Evolutionary conservation across 257 asterid genomes (phyloP).

Genomic region (Nicotiana tomentosiformis): DNA sequence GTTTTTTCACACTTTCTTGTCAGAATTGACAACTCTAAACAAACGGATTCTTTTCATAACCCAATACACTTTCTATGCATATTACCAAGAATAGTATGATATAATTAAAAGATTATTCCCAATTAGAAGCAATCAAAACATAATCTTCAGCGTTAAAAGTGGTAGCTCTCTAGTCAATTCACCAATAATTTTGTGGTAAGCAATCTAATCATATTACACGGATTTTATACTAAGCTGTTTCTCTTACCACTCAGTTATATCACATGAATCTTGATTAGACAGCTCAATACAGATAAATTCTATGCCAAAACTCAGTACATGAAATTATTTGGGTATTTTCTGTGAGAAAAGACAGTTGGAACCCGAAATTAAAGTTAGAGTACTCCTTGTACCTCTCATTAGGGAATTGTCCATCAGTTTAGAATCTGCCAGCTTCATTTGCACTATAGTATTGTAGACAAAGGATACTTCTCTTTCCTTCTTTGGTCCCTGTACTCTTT

Average conservation of each 20-base stretch:
- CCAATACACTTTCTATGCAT: not conserved
- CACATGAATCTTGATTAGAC: not conserved
- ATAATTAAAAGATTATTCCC: not conserved
- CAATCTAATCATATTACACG: not conserved
- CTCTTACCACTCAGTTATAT: not conserved
- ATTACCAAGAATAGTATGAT: not conserved
- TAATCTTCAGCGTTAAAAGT: not conserved
- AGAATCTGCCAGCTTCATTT: constrained; percentile 1
- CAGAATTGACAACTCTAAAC: not conserved
- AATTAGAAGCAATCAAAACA: not conserved
- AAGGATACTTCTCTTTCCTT: not conserved
- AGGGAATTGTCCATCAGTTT: not conserved
- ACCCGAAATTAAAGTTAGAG: not conserved
- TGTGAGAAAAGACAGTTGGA: not conserved
- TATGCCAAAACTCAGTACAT: not conserved
- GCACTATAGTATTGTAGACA: not conserved
- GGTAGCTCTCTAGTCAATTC: not conserved
- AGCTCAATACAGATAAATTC: not conserved
- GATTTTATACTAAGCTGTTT: not conserved
- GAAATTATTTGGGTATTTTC: not conserved
- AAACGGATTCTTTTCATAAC: not conserved
- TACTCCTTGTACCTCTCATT: not conserved
- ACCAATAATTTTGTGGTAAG: not conserved
- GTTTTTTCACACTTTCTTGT: not conserved
- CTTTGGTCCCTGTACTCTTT: not conserved